These are phyloP conservation scores for Fusarium nisikadoi DNA, from an alignment of 2,329 filamentous ascomycete species.

Conservation along the genomic window DNA sequence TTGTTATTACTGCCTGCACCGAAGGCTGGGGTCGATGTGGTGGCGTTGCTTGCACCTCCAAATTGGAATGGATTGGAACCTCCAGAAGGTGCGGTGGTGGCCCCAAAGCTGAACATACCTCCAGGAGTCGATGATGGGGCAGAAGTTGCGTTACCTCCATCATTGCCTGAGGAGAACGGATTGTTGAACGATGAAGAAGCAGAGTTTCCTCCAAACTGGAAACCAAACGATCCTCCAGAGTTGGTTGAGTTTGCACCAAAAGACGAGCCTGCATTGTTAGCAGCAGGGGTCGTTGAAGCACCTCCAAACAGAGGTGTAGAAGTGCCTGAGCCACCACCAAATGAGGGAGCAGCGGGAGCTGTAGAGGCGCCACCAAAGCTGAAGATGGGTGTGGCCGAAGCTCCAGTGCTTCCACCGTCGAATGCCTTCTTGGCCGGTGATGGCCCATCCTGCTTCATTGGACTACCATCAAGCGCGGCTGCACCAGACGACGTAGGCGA, in stretches of 20 bases:
- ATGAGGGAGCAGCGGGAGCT: slow-evolving; percentile 45
- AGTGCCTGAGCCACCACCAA: slow-evolving; percentile 46
- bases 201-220: slow-evolving; percentile 48
- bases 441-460: slow-evolving; percentile 56
- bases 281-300: slow-evolving; percentile 38
- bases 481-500: slow-evolving; percentile 46
- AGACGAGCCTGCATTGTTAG: slow-evolving; percentile 44
- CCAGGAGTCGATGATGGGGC: slow-evolving; percentile 38
- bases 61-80: slow-evolving; percentile 53
- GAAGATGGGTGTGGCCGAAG: slow-evolving; percentile 48
- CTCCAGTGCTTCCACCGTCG: slow-evolving; percentile 38
- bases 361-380: slow-evolving; percentile 46
- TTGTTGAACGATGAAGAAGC: slow-evolving; percentile 51
- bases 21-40: slow-evolving; percentile 42
- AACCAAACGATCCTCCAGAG: slow-evolving; percentile 42
- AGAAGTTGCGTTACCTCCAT: slow-evolving; percentile 39
- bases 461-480: slow-evolving; percentile 54
- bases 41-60: slow-evolving; percentile 43
- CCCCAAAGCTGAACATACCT: slow-evolving; percentile 53
- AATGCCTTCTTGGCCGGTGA: slow-evolving; percentile 53
- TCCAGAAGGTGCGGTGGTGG: slow-evolving; percentile 44
- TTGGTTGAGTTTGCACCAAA: slow-evolving; percentile 51
- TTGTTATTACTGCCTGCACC: slow-evolving; percentile 42
- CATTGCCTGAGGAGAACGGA: slow-evolving; percentile 51
- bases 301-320: slow-evolving; percentile 49